Percentiles rank a stretch among this genome's conserved stretches.
phyloP scores from a whole-genome alignment of 2,329 filamentous ascomycete species.

The Cadophora luteo-olivacea region DNA sequence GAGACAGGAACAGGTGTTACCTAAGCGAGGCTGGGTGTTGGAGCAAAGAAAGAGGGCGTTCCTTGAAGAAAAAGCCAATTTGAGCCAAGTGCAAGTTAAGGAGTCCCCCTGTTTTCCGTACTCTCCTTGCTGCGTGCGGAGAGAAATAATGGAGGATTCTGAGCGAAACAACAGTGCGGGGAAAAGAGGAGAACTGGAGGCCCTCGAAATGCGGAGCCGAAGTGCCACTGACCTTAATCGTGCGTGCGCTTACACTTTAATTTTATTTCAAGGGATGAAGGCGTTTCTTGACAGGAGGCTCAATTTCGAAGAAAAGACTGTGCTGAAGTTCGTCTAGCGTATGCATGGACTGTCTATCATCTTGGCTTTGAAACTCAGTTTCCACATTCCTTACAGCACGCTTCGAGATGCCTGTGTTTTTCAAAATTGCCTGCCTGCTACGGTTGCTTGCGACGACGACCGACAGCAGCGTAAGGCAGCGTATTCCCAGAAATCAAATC shows the following conservation, averaged over 20 bases:
- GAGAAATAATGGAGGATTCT: background rate
- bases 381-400: constrained; percentile 2
- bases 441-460: constrained; percentile 1
- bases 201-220: constrained; percentile 11
- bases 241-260: constrained; percentile 2
- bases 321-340: constrained; percentile 5
- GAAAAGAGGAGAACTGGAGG: constrained; percentile 1
- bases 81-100: background rate
- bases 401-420: background rate
- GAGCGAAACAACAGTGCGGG: constrained; percentile 11
- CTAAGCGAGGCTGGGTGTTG: constrained; percentile 4
- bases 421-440: background rate
- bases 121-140: background rate
- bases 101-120: background rate
- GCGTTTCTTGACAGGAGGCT: constrained; percentile 2
- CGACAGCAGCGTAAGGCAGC: background rate
- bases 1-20: constrained; percentile 8
- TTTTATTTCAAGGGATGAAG: constrained; percentile 6
- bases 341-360: background rate
- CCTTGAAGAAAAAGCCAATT: background rate
- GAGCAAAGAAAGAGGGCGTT: background rate
- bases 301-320: constrained; percentile 2
- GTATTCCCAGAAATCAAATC: background rate
- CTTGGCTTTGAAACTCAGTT: background rate
- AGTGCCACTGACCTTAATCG: background rate